Base-by-base conservation (phyloP, 2,329 filamentous ascomycete species). In the Cadophora malorum region DNA sequence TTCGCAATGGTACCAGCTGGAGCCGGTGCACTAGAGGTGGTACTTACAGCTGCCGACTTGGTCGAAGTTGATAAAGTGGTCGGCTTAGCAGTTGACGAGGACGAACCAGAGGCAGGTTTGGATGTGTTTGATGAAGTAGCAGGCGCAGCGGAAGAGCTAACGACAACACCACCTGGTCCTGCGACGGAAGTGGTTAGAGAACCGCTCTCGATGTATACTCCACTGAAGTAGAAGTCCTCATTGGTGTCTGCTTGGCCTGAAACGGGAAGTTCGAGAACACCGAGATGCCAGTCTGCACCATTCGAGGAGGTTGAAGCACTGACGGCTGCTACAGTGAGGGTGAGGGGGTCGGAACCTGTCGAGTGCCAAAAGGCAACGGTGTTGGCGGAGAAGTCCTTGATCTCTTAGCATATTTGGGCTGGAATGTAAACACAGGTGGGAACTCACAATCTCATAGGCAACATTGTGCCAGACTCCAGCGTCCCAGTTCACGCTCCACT, bases 401-500 rank as follows among this genome's bases (percentile, higher is more conserved):
- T 69, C 23, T 58, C 45, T 63, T 35, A 25, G 28, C 31, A 38
- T 14, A 1, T 3, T 52, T 47, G 28, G 28, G 21, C 38, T 61
- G 41, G 16, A 19, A 45, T 7, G 28, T 28, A 25, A 4, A 25
- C 33, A 64, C 50, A 23, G 31, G 31, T 47, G 3, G 3, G 50
- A 25, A 76, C 80, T 68, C 71, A 83, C 82, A 69, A 92, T 91
- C 77, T 89, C 89, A 75, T 92, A 92, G 59, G 90, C 90, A 74
- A 92, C 83, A 76, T 93, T 93, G 78, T 93, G 90, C 90, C 90
- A 93, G 12, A 88, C 85, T 50, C 84, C 86, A 0, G 89, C 82
- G 64, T 82, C 82, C 78, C 90, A 88, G 69, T 85, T 81, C 0
- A 83, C 83, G 73, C 84, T 86, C 89, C 90, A 93, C 73, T 91